Base-by-base conservation (phyloP, 495 filamentous ascomycete genomes). In the Oidiodendron maius region DNA sequence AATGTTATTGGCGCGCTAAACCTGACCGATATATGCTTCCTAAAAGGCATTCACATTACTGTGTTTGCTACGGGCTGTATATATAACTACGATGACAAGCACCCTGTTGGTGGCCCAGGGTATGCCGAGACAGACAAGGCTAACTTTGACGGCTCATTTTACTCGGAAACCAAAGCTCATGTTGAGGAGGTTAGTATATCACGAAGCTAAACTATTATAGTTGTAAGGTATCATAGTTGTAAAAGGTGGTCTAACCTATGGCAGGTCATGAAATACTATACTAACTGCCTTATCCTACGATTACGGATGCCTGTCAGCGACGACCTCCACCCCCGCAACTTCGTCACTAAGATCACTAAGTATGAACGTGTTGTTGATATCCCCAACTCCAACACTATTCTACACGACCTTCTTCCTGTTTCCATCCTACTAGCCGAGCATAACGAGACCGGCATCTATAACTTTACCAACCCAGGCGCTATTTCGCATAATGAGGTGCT, bases 401-500 rank as follows among this genome's bases (percentile, higher is more conserved):
- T 84, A 25, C 66, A 72, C 23, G 80, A 84, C 58, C 74, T 84
- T 32, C 65, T 84, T 40, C 80, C 80, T 37, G 75, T 72, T 24
- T 73, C 77, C 12, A 67, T 82, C 50, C 60, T 80, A 42, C 60
- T 84, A 43, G 76, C 80, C 22, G 76, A 82, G 59, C 70, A 80
- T 59, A 67, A 65, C 18, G 80, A 82, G 39, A 71, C 68, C 28
- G 80, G 80, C 13, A 66, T 83, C 56, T 81, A 81, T 63, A 83
- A 84, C 66, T 76, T 82, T 65, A 84, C 80, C 38, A 84, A 84
- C 64, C 80, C 80, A 10, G 80, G 80, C 17, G 77, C 77, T 44
- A 83, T 83, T 53, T 79, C 75, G 24, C 80, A 84, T 62, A 84
- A 84, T 61, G 81, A 83, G 63, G 79, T 83, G 21, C 66, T 83